Conservation (phyloP, 1,284 basidiomycete species). For the Trametes sp. region DNA sequence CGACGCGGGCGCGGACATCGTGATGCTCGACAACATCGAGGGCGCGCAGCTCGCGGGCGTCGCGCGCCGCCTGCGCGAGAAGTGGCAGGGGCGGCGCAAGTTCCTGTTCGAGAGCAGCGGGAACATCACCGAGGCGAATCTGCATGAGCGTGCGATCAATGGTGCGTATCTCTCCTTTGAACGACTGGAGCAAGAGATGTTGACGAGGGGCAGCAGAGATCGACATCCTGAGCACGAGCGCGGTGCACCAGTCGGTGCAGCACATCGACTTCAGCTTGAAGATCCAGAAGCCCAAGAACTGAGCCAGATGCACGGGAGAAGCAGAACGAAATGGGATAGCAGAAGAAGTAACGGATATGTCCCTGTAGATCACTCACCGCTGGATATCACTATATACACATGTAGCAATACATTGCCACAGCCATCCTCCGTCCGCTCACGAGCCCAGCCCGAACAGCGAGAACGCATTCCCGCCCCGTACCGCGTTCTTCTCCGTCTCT, state of each 20-base stretch:
- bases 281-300: conserved; percentile 69
- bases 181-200: not conserved
- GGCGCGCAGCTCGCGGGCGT: conserved; percentile 75
- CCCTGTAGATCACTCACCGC: conserved; percentile 5
- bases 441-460: conserved; percentile 58
- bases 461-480: conserved; percentile 76
- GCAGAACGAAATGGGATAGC: not conserved
- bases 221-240: conserved; percentile 93
- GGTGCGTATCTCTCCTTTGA: conserved; percentile 54
- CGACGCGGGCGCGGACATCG: conserved; percentile 93
- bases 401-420: conserved; percentile 16
- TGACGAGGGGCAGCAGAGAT: conserved; percentile 66
- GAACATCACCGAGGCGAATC: conserved; percentile 87
- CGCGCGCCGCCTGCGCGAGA: conserved; percentile 76
- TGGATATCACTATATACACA: conserved; percentile 14
- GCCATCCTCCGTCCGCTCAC: conserved; percentile 2
- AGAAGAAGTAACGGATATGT: conserved; percentile 9
- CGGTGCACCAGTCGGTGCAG: conserved; percentile 90
- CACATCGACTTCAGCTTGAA: conserved; percentile 96
- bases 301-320: not conserved
- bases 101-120: conserved; percentile 94
- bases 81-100: conserved; percentile 80
- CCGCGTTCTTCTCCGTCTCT: conserved; percentile 65
- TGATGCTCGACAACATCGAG: conserved; percentile 98
- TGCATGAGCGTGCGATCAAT: conserved; percentile 77